Evolutionary conservation across 768 basidiomycete genomes (phyloP).

Genomic region (Leccinum subgranulosum): DNA sequence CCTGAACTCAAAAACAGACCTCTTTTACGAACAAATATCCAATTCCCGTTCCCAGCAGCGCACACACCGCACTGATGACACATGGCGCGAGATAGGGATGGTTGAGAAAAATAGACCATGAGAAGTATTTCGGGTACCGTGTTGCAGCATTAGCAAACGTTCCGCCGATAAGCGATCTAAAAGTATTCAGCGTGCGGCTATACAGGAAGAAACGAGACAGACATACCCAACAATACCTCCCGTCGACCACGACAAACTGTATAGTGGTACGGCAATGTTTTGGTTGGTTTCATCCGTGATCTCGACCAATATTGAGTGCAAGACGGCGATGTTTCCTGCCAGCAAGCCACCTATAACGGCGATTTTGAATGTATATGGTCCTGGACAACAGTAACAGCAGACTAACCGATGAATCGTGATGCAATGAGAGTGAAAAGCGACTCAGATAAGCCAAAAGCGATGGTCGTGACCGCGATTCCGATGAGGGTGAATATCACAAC

Average conservation of each 20-base stretch:
- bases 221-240: conserved; percentile 4
- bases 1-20: conserved; percentile 1
- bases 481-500: conserved; percentile 1
- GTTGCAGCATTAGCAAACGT: conserved; percentile 7
- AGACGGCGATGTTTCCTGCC: conserved; percentile 7
- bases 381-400: not conserved
- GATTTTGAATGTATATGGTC: not conserved
- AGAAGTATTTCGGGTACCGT: conserved; percentile 6
- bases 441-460: conserved; percentile 10
- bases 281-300: conserved; percentile 14
- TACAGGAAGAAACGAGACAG: not conserved
- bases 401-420: conserved; percentile 7
- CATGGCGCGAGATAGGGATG: conserved; percentile 8
- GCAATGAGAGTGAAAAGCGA: conserved; percentile 4
- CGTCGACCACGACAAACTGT: conserved; percentile 8
- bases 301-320: conserved; percentile 10
- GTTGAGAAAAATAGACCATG: conserved; percentile 8
- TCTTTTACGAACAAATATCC: conserved; percentile 6
- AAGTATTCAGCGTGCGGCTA: not conserved
- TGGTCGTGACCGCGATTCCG: conserved; percentile 1
- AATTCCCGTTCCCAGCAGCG: not conserved
- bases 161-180: conserved; percentile 8
- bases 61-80: not conserved
- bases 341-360: conserved; percentile 6
- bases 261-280: conserved; percentile 10